Percentiles rank a stretch among this genome's conserved stretches.
Conservation (phyloP, 2,329 filamentous ascomycete genomes). For the Sclerotinia sclerotiorum region DNA sequence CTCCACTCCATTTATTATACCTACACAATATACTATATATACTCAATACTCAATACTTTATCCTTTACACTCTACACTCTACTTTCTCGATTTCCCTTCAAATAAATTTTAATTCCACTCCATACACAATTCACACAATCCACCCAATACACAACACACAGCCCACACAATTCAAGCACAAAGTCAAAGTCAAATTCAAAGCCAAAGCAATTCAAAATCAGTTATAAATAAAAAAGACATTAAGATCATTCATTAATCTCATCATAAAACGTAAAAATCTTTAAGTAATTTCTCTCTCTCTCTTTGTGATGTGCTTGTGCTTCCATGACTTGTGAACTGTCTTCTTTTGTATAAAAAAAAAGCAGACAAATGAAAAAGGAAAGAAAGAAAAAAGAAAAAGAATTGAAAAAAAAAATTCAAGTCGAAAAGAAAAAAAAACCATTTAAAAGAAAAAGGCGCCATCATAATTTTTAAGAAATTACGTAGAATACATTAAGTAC, state of each 20-base stretch:
- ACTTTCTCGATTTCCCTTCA: no score
- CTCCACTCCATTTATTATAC: no score
- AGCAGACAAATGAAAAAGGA: neutral
- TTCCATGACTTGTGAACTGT: constrained; percentile 10
- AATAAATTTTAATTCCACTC: no score
- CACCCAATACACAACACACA: no score
- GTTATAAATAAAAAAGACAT: constrained; percentile 6
- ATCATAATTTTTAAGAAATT: constrained; percentile 26
- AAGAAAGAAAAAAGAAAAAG: neutral
- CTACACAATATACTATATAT: no score
- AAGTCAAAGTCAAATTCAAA: no score
- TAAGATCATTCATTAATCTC: constrained; percentile 22
- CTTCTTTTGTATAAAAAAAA: neutral
- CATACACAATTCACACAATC: no score
- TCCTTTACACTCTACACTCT: no score
- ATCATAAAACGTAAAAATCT: constrained; percentile 17
- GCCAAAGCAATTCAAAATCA: no score
- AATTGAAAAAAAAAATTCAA: neutral
- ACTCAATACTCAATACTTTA: no score
- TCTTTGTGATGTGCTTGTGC: neutral
- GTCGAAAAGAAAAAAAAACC: neutral
- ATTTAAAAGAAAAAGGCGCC: neutral
- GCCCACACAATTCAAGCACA: neutral
- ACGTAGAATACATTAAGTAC: constrained; percentile 37
- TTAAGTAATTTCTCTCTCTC: constrained; percentile 13